These are phyloP conservation scores for Rhizopogon salebrosus DNA, from an alignment of 768 basidiomycete genomes.

Conservation along the genomic window DNA sequence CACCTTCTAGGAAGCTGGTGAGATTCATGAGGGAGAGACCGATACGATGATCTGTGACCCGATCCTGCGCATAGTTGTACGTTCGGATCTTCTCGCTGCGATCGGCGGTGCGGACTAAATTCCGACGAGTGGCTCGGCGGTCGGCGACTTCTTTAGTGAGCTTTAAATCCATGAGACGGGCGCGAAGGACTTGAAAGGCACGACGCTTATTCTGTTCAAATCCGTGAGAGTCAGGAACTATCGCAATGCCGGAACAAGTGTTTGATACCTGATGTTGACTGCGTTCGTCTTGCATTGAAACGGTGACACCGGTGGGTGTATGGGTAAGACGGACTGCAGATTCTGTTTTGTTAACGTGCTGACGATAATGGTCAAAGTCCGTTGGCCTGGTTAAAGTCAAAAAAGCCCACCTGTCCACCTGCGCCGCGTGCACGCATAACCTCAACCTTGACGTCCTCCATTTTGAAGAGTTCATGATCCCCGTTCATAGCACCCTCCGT, in stretches of 20 bases:
- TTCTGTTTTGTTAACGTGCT: slow-evolving; percentile 99
- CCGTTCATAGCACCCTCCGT: slow-evolving; percentile 36
- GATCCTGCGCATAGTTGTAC: slow-evolving; percentile 92
- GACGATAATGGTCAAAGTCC: background rate
- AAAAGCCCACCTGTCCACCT: slow-evolving; percentile 77
- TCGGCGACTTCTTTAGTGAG: slow-evolving; percentile 64
- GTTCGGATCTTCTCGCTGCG: slow-evolving; percentile 94
- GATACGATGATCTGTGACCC: slow-evolving; percentile 90
- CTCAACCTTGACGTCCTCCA: slow-evolving; percentile 86
- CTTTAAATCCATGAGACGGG: slow-evolving; percentile 80
- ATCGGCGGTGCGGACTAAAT: slow-evolving; percentile 76
- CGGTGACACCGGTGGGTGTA: slow-evolving; percentile 86
- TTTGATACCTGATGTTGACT: slow-evolving; percentile 81
- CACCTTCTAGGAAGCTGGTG: slow-evolving; percentile 59
- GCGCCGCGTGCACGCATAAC: slow-evolving; percentile 97
- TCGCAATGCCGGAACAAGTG: background rate
- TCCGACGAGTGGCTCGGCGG: slow-evolving; percentile 63
- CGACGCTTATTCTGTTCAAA: slow-evolving; percentile 75
- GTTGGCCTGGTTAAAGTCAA: background rate
- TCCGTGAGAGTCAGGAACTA: background rate
- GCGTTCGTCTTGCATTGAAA: slow-evolving; percentile 97
- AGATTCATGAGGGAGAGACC: slow-evolving; percentile 71
- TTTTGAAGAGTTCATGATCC: slow-evolving; percentile 65
- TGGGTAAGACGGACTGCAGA: slow-evolving; percentile 95
- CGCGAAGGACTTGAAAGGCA: slow-evolving; percentile 85